These are phyloP conservation scores for Nothophytophthora sp. DNA, from an alignment of 352 stramenopile species.

Conservation along the genomic window DNA sequence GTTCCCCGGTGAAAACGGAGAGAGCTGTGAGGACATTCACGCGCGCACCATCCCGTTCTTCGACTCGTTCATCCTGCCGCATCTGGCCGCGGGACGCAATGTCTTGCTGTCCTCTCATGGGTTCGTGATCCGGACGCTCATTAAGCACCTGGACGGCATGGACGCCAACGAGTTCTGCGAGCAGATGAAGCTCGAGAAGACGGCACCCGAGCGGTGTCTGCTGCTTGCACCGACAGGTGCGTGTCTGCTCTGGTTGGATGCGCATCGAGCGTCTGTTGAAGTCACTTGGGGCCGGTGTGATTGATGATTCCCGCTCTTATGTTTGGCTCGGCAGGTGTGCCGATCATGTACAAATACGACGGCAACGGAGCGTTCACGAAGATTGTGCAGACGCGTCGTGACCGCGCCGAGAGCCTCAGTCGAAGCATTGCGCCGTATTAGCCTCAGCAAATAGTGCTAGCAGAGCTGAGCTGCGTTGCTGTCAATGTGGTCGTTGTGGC, in stretches of 20 bases:
- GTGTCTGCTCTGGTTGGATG: not conserved
- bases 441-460: slow-evolving; percentile 4
- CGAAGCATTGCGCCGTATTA: slow-evolving; percentile 75
- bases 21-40: slow-evolving; percentile 83
- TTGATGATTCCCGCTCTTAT: not conserved
- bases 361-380: slow-evolving; percentile 64
- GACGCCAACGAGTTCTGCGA: slow-evolving; percentile 72
- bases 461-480: too few species aligned
- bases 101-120: slow-evolving; percentile 81
- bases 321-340: slow-evolving; percentile 43
- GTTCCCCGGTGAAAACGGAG: slow-evolving; percentile 77
- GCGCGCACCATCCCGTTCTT: slow-evolving; percentile 80
- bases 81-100: slow-evolving; percentile 71
- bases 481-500: too few species aligned
- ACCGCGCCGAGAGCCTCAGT: slow-evolving; percentile 74
- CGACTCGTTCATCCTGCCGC: slow-evolving; percentile 71
- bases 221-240: slow-evolving; percentile 74
- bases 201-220: slow-evolving; percentile 68
- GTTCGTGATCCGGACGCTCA: slow-evolving; percentile 86
- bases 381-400: slow-evolving; percentile 67
- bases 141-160: slow-evolving; percentile 85
- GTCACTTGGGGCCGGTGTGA: not conserved
- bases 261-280: too few species aligned
- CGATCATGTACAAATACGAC: slow-evolving; percentile 84
- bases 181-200: slow-evolving; percentile 87